Evolutionary conservation across 2,329 filamentous ascomycete genomes (phyloP), one percentile per base, ranked within the genome.

Genomic region (Nemania abortiva): DNA sequence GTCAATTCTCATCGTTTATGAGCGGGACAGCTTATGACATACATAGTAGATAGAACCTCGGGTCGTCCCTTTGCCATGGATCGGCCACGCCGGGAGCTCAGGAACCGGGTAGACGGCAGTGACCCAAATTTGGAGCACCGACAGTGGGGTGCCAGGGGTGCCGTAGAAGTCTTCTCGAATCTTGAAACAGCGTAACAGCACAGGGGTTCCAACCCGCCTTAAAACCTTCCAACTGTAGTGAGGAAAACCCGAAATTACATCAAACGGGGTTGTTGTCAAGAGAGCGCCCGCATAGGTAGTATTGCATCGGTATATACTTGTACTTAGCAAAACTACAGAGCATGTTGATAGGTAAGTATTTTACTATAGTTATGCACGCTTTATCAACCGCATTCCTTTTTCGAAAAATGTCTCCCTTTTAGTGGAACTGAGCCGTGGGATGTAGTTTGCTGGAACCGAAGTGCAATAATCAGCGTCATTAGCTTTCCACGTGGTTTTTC

Each of bases 121-220:
- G 65, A 54, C 34, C 61, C 42, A 62, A 65, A 55, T 56, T 66
- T 37, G 63, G 61, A 56, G 56, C 65, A 56, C 47, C 31, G 49
- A 39, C 47, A 29, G 55, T 45, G 66, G 60, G 60, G 64, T 52
- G 63, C 74, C 73, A 50, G 47, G 47, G 76, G 37, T 20, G 20
- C 34, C 47, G 39, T 66, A 61, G 79, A 80, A 81, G 71, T 66
- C 68, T 81, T 81, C 79, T 79, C 75, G 79, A 81, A 80, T 71
- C 50, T 73, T 69, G 56, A 70, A 70, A 70, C 63, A 22, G 53
- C 34, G 49, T 55, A 24, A 29, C 49, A 6, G 15, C 49, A 56
- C 59, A 50, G 45, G 34, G 60, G 27, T 29, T 47, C 31, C 18
- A 13, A 61, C 57, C 31, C 29, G 62, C 50, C 45, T 13, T 45